Base-by-base conservation (phyloP, 495 filamentous ascomycete species). In the Darksidea phi region DNA sequence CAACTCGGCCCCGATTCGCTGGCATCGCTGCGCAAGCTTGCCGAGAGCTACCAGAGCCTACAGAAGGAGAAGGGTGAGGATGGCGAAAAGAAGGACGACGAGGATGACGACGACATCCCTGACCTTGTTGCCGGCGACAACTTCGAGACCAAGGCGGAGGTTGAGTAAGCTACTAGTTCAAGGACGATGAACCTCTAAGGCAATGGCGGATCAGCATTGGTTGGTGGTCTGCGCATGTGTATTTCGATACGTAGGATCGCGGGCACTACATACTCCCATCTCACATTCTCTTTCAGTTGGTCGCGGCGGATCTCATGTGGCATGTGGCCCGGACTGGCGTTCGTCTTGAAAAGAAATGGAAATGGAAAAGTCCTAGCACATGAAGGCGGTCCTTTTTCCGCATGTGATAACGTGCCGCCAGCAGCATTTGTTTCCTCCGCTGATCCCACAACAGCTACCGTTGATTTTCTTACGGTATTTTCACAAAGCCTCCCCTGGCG, bases 1-100 rank as follows among this genome's bases (percentile, higher is more conserved):
- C 94, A 98, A 82, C 89, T 98, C 48, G 94, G 94, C 62, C 94
- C 94, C 64, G 94, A 98, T 80, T 92, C 88, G 63, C 88, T 98
- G n/a, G 95, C 95, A 48, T 95, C 89, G 59, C 90, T 98, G 67
- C 88, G 94, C 75, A 97, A 97, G 82, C 84, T 98, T 36, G 94
- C 94, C 57, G 94, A 98, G 85, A 94, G 88, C 86, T 98, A 97
- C 83, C 94, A 98, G 86, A 93, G 84, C 79, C 85, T 98, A 87
- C 94, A 97, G 82, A 96, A 96, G 87, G 86, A 86, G 72, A 87
- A 94, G 77, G 86, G 82, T 47, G 87, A 82, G 55, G 84, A 83
- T 23, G 79, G 76, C 54, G 82, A 76, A 54, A 80, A 83, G 75
- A 89, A 92, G 80, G 87, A 89, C 49, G 86, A 89, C 58, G 84